These are phyloP conservation scores for Coemansia guatemalensis DNA, from an alignment of 192 early-diverging fungal genomes.

Conservation along the genomic window DNA sequence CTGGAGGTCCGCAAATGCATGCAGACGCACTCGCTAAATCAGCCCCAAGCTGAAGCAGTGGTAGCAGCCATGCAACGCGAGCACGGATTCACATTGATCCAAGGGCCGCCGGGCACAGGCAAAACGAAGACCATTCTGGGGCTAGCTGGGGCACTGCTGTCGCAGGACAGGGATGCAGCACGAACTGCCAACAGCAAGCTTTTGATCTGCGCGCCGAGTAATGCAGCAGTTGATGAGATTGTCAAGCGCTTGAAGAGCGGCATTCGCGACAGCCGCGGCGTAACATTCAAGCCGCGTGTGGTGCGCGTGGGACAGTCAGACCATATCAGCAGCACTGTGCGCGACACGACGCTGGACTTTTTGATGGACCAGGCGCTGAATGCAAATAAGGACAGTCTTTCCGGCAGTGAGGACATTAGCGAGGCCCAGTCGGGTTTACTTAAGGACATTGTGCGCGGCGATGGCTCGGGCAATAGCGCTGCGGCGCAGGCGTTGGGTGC, in stretches of 20 bases:
- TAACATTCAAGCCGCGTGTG: constrained; percentile 64
- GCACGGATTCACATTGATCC: constrained; percentile 85
- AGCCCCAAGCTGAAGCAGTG: constrained; percentile 89
- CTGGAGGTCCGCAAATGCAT: constrained; percentile 52
- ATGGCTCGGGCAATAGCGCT: constrained; percentile 8
- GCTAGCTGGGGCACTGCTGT: constrained; percentile 68
- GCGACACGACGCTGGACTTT: constrained; percentile 71
- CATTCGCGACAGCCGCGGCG: constrained; percentile 58
- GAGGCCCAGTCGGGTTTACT: constrained; percentile 26
- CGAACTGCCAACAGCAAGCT: constrained; percentile 55
- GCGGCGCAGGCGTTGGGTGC: constrained; percentile 11
- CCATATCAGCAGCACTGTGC: constrained; percentile 69
- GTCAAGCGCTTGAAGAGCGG: constrained; percentile 81
- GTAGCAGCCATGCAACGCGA: constrained; percentile 59
- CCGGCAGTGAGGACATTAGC: constrained; percentile 16
- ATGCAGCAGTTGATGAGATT: constrained; percentile 96
- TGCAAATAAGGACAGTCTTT: constrained; percentile 4
- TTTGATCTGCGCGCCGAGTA: constrained; percentile 92
- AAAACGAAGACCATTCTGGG: constrained; percentile 92
- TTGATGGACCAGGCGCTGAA: constrained; percentile 66
- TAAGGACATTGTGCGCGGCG: constrained; percentile 20
- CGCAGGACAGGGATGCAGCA: background rate
- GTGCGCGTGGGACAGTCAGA: constrained; percentile 81
- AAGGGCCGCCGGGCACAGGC: constrained; percentile 72
- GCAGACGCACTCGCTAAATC: constrained; percentile 77